A percentile compares a stretch with the other conserved stretches of the same genome.
Evolutionary conservation across 768 basidiomycete genomes (phyloP).

Genomic region (Phylloporus rhodoxanthus): DNA sequence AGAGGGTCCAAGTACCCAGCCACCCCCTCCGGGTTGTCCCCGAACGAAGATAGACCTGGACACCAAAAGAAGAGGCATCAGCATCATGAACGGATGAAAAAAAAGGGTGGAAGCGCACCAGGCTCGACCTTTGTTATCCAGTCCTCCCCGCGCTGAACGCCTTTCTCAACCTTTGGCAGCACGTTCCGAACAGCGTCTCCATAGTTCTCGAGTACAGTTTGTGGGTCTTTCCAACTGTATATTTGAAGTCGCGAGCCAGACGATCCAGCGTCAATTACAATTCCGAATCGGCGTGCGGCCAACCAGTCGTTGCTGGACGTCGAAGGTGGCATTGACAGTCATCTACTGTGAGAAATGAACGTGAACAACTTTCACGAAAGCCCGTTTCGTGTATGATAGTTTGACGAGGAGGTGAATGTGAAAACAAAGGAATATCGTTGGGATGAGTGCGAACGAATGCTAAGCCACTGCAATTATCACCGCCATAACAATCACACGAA

Average conservation of each 20-base stretch:
- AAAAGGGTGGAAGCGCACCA: conserved; percentile 48
- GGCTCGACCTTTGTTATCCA: conserved; percentile 94
- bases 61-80: not conserved
- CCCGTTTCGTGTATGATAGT: conserved; percentile 11
- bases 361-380: conserved; percentile 18
- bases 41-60: conserved; percentile 83
- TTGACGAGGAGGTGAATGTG: not conserved
- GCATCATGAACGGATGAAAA: too few relatives aligned
- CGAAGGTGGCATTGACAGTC: conserved; percentile 66
- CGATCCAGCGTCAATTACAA: conserved; percentile 98
- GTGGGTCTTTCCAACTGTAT: conserved; percentile 92
- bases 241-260: conserved; percentile 95
- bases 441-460: not conserved
- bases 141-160: conserved; percentile 68
- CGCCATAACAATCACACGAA: not conserved
- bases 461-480: conserved; percentile 6
- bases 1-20: conserved; percentile 75
- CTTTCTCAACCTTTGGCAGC: conserved; percentile 88
- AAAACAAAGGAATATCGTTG: not conserved
- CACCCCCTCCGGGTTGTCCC: conserved; percentile 62
- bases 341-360: conserved; percentile 23
- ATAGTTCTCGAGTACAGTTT: conserved; percentile 48
- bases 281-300: conserved; percentile 74
- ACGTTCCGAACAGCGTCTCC: conserved; percentile 44
- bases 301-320: conserved; percentile 70